A percentile compares a stretch with the other conserved stretches of the same genome.
phyloP scores from a whole-genome alignment of 257 asterid species.

The Fraxinus excelsior region DNA sequence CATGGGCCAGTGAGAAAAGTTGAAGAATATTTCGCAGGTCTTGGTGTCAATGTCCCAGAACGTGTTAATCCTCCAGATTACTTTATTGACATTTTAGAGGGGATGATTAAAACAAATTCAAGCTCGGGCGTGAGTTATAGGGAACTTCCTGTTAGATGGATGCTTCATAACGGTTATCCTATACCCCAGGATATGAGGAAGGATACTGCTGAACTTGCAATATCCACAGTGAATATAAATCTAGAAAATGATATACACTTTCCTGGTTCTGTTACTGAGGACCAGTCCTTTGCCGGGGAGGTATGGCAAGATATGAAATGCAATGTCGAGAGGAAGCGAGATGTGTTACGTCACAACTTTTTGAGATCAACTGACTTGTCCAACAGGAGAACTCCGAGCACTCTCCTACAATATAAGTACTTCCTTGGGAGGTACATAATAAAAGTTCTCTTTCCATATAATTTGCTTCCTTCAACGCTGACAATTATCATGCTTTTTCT shows the following conservation, averaged over 20 bases:
- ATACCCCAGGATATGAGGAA: constrained; percentile 52
- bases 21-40: constrained; percentile 52
- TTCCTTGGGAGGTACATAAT: constrained; percentile 50
- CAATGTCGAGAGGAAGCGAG: constrained; percentile 47
- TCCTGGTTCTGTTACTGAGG: constrained; percentile 35
- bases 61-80: constrained; percentile 65
- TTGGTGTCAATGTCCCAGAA: constrained; percentile 56
- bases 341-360: constrained; percentile 47
- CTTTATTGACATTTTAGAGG: constrained; percentile 62
- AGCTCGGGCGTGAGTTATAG: constrained; percentile 46
- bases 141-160: constrained; percentile 65
- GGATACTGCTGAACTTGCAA: constrained; percentile 26
- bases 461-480: no score
- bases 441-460: no score
- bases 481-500: no score
- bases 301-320: constrained; percentile 64
- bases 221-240: constrained; percentile 14
- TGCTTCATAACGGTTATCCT: constrained; percentile 58
- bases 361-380: constrained; percentile 50
- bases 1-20: constrained; percentile 54
- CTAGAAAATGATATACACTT: constrained; percentile 23
- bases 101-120: constrained; percentile 52
- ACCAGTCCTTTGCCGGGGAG: constrained; percentile 56
- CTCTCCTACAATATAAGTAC: constrained; percentile 49
- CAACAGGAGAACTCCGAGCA: constrained; percentile 50